Evolutionary conservation across 495 filamentous ascomycete species (phyloP).

Genomic region (Amniculicola lignicola): DNA sequence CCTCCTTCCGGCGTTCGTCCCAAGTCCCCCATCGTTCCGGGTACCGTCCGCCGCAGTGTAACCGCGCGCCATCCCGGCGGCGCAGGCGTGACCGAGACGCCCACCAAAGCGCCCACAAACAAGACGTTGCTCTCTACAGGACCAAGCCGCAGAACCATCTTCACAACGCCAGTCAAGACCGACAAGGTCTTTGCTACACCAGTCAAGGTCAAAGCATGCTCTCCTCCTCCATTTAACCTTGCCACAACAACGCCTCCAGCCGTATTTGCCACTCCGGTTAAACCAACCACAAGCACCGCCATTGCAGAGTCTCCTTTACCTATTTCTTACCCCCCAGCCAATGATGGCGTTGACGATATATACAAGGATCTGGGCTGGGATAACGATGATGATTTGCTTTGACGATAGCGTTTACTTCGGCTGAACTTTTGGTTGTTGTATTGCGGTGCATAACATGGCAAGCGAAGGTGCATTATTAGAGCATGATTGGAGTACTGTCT

Average conservation of each 20-base stretch:
- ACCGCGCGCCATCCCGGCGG: neutral
- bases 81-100: constrained; percentile 22
- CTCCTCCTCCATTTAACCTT: neutral
- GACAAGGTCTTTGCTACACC: neutral
- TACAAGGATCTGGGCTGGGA: constrained; percentile 78
- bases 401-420: neutral
- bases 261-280: constrained; percentile 20
- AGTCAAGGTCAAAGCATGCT: neutral
- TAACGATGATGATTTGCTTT: constrained; percentile 54
- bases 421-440: constrained; percentile 19
- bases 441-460: constrained; percentile 18
- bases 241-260: neutral
- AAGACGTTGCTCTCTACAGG: constrained; percentile 1
- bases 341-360: constrained; percentile 50
- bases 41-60: constrained; percentile 19
- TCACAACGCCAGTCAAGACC: constrained; percentile 25
- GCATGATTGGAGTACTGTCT: neutral
- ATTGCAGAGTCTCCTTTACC: constrained; percentile 10
- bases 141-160: neutral
- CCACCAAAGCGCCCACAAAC: constrained; percentile 12
- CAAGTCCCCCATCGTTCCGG: constrained; percentile 4
- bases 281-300: constrained; percentile 9
- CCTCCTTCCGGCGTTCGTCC: constrained; percentile 37
- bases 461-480: neutral
- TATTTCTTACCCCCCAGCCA: constrained; percentile 19